Evolutionary conservation across 768 basidiomycete species (phyloP).

Genomic region (Rhodotorula paludigena): DNA sequence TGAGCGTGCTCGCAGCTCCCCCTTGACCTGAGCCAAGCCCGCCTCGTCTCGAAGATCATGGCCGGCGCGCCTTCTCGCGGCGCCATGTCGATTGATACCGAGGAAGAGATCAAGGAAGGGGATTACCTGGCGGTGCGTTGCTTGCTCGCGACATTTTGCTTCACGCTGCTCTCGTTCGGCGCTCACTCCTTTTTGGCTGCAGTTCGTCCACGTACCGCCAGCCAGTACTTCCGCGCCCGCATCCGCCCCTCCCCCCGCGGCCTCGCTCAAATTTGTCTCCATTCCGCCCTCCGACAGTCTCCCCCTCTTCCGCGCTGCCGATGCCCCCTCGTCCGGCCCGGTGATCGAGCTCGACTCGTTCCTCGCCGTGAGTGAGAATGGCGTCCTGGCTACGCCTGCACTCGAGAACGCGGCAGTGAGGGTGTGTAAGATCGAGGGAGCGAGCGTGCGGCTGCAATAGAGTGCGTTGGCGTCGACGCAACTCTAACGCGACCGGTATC

Average conservation of each 20-base stretch:
- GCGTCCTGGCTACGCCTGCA: background rate
- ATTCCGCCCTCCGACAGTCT: conserved; percentile 12
- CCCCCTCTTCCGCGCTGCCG: background rate
- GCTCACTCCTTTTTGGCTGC: accelerated
- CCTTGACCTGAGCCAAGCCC: conserved; percentile 15
- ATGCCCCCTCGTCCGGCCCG: background rate
- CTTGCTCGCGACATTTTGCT: background rate
- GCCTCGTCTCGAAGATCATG: conserved; percentile 32
- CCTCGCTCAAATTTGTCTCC: conserved; percentile 16
- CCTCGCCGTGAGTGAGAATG: conserved; percentile 11
- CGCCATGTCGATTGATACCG: conserved; percentile 35
- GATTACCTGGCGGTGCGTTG: conserved; percentile 14
- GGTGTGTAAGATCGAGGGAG: conserved; percentile 3
- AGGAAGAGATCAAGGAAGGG: conserved; percentile 23
- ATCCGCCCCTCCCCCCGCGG: background rate
- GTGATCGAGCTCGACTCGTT: background rate
- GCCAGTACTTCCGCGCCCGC: background rate
- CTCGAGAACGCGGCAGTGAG: background rate
- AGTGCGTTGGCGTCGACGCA: background rate
- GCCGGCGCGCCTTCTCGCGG: conserved; percentile 34
- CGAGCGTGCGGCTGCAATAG: background rate
- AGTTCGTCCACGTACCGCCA: conserved; percentile 29
- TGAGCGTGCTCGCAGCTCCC: background rate
- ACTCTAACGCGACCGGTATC: no score
- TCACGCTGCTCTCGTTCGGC: no score